phyloP scores from a whole-genome alignment of 2,329 filamentous ascomycete species.

The Plectosphaerella sp. region DNA sequence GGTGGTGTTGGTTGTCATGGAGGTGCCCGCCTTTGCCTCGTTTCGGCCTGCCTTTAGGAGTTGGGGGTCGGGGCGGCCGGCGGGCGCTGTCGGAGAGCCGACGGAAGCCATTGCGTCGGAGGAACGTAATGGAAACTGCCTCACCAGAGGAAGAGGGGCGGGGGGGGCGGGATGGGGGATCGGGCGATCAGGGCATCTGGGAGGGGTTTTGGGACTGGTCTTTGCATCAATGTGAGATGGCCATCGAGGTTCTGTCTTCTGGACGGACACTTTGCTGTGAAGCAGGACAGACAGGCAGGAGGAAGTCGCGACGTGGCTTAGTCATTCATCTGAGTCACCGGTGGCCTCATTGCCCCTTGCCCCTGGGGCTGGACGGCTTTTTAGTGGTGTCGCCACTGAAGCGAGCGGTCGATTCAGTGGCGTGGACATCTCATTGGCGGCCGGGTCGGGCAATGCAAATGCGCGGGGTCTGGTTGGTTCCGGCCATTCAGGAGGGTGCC shows the following conservation, averaged over 20 bases:
- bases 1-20: neutral
- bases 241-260: no score
- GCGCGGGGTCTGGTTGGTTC: neutral
- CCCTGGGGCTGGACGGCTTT: neutral
- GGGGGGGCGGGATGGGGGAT: neutral
- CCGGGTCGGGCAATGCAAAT: neutral
- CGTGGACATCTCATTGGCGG: neutral
- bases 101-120: constrained; percentile 12
- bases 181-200: neutral
- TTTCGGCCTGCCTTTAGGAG: constrained; percentile 15
- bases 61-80: constrained; percentile 7
- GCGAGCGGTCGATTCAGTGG: neutral
- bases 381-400: neutral
- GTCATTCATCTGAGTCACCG: no score
- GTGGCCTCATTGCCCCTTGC: no score
- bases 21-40: constrained; percentile 14
- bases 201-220: neutral
- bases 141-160: neutral
- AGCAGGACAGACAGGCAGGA: no score
- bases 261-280: no score
- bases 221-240: neutral
- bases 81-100: constrained; percentile 8
- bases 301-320: no score
- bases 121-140: neutral
- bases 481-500: no score